Base-by-base conservation (phyloP, 306 rosid genomes). In the Vicia villosa region DNA sequence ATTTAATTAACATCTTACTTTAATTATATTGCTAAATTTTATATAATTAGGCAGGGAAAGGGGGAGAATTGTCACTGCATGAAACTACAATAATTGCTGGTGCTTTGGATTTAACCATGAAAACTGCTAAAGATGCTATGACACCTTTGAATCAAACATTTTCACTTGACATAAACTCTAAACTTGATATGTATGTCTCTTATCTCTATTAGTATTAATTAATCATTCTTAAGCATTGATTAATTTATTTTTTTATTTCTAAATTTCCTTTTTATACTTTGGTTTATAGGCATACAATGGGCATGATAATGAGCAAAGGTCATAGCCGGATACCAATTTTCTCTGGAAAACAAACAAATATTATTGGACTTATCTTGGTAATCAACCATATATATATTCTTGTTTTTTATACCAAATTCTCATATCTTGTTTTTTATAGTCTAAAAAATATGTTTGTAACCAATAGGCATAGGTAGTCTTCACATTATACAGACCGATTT, bases 71-170 rank as follows among this genome's bases (percentile, higher is more conserved):
- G 12, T 14, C 82, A 79, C 72, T 73, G 20, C 83, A 83, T 49
- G 92, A 86, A 86, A 86, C 91, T 11, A 66, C 45, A n/a, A 86
- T 91, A 22, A 91, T 88, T 45, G 80, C 76, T 17, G 92, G 96
- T 34, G 97, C 96, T 57, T 72, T 91, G 66, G 95, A 86, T 78
- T 79, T 88, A 60, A 80, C 89, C 1, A 54, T 21, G 61, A 88
- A 91, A 79, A 88, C 83, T 34, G 88, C 91, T 49, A 76, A 82
- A 81, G 86, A 91, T 86, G 95, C 92, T 47, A 91, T 91, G 95
- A 84, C 92, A 5, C 90, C 95, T 9, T 63, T 84, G 72, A 70
- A 74, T 37, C 75, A 86, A 70, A 69, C 80, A 6, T 91, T 91
- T 81, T 63, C 92, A 46, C 83, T 91, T 34, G 89, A 91, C 69